These are phyloP conservation scores for Vachellia pachyceras DNA, from an alignment of 306 rosid species.

Conservation along the genomic window DNA sequence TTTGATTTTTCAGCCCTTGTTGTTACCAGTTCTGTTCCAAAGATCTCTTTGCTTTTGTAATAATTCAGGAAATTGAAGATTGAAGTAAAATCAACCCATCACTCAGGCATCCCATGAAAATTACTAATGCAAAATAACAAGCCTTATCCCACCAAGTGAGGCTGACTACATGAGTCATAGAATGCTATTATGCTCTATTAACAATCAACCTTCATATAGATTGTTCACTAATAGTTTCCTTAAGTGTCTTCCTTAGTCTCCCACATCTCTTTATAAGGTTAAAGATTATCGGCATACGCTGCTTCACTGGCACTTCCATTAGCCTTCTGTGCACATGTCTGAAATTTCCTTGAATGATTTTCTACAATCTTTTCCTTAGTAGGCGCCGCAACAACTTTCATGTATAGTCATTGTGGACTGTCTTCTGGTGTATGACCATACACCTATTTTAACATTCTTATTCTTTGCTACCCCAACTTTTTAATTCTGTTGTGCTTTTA, in stretches of 20 bases:
- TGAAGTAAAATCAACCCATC: not conserved
- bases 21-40: constrained; percentile 9
- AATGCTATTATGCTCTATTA: not conserved
- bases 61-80: not conserved
- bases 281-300: not conserved
- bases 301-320: not conserved
- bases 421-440: not conserved
- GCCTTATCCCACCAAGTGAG: not conserved
- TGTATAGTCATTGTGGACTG: not conserved
- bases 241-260: not conserved
- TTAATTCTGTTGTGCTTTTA: no score
- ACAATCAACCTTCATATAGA: not conserved
- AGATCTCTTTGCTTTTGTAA: not conserved
- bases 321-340: not conserved
- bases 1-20: not conserved
- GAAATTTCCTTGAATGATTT: not conserved
- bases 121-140: not conserved
- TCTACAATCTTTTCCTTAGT: not conserved
- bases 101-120: constrained; percentile 4
- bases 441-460: no score
- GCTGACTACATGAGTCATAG: not conserved
- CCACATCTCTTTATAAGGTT: not conserved
- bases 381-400: not conserved
- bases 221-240: not conserved
- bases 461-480: no score